Base-by-base conservation (phyloP, 2,329 filamentous ascomycete genomes). In the Elsinoe arachidis region DNA sequence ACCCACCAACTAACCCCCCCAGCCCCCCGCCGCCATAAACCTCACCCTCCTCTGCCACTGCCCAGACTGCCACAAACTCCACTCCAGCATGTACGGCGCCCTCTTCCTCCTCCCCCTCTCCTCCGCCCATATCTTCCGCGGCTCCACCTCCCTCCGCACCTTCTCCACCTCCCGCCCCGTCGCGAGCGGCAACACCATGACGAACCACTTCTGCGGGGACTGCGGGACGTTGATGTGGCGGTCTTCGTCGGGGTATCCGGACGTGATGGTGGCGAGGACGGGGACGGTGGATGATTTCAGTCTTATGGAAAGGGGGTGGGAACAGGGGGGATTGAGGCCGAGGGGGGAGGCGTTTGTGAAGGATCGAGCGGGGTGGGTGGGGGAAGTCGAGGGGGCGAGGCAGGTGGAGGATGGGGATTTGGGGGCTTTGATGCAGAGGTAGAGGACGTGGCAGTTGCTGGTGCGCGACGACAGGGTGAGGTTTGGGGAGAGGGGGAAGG, bases 161-260 rank as follows among this genome's bases (percentile, higher is more conserved):
- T 84, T 69, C 58, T 61, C 64, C 3, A 77, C 83, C 62, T 63
- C 63, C 2, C 64, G 70, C 14, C 81, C 80, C 0, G 75, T 80
- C 41, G 71, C 60, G 0, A 73, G 74, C 0, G 74, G 73, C 2
- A 73, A 76, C 57, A 67, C 52, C 7, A 86, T 86, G 82, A 79
- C 78, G 10, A 85, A 85, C 64, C 72, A 76, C 65, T 86, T 86
- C 68, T 86, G 83, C 61, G 68, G 64, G 0, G 78, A 72, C 0
- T 86, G 83, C 63, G 82, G 83, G 0, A 78, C 77, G 0, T 73
- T 85, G 2, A 79, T 85, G 80, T 85, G 83, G 62, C 75, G 82
- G 1, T 67, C 75, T 7, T 69, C 76, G 6, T 63, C 68, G 1
- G 69, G 64, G 0, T 78, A 73, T 55, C 79, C 80, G 0, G 78